Base-by-base conservation (phyloP, 257 asterid genomes). In the Scutellaria baicalensis region DNA sequence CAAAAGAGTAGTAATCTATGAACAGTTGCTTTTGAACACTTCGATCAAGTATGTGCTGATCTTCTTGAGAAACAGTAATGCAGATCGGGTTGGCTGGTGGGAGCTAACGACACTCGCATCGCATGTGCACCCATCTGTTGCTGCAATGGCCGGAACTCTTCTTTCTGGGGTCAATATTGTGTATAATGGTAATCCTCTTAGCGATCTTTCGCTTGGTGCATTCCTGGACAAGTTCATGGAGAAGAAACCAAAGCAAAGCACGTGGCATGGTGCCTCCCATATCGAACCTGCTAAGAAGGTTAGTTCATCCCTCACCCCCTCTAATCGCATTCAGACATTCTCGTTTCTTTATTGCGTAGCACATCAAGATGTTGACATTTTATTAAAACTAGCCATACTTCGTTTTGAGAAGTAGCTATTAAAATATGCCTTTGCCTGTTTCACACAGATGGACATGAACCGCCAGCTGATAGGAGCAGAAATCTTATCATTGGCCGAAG, bases 161-260 rank as follows among this genome's bases (percentile, higher is more conserved):
- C 96, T 93, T 31, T 87, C 93, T 33, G 99, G 99, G 60, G 96
- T 84, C 66, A 81, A 84, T 79, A 91, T 91, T 38, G 87, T 91
- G 50, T 93, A 93, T 71, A 82, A 88, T 45, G 99, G 97, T 42
- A 91, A 91, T 68, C 99, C 97, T 50, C 77, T 93, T 9, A 86
- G 54, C 27, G 99, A 93, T 71, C 95, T 93, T 49, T 85, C 97
- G 3, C 86, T 93, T 31, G 71, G 79, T 75, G 84, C 99, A 0
- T 93, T 93, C 85, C 77, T 93, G 70, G 96, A 93, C 84, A 93
- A 93, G 81, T 87, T 93, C 83, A 91, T 91, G 96, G 99, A 93
- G 80, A 93, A 91, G 89, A 93, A 89, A 79, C 93, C 99, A 50
- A 91, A 82, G 77, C 92, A 84, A 68, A 84, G 62, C 64, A 76